phyloP scores from a whole-genome alignment of 345 rosid species.

The Corchorus capsularis region DNA sequence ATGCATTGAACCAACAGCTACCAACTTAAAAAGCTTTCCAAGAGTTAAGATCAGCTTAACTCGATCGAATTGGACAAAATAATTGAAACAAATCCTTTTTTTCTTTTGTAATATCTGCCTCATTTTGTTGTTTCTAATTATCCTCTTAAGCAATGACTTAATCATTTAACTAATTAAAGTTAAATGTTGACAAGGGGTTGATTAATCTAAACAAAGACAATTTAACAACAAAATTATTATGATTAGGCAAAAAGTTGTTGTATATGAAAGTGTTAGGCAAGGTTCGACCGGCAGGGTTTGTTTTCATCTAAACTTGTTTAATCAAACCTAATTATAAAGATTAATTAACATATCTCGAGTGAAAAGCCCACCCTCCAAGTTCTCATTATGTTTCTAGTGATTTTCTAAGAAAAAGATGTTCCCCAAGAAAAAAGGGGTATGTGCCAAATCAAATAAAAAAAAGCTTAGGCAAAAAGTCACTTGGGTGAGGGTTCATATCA shows the following conservation, averaged over 20 bases:
- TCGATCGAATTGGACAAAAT: slow-evolving; percentile 8
- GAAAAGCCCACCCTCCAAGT: slow-evolving; percentile 11
- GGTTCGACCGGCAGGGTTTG: slow-evolving; percentile 7
- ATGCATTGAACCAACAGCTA: slow-evolving; percentile 12
- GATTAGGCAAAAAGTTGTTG: slow-evolving; percentile 16
- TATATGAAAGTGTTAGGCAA: slow-evolving; percentile 29
- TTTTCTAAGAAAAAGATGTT: slow-evolving; percentile 9
- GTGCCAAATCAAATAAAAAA: slow-evolving; percentile 1
- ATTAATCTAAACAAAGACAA: neutral
- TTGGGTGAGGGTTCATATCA: neutral
- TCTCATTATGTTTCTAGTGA: neutral
- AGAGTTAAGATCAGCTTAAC: neutral
- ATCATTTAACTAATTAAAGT: neutral
- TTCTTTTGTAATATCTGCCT: neutral
- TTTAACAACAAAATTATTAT: neutral
- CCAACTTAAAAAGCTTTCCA: neutral
- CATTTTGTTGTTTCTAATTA: neutral
- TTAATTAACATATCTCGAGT: slow-evolving; percentile 18
- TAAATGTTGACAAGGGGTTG: neutral
- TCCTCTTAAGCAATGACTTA: neutral
- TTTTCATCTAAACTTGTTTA: slow-evolving; percentile 13
- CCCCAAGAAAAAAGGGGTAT: slow-evolving; percentile 20
- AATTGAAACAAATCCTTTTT: neutral
- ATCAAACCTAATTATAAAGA: slow-evolving; percentile 14
- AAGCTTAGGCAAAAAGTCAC: slow-evolving; percentile 7